Conservation (phyloP, 2,329 filamentous ascomycete species). For the Fusarium anthophilum region DNA sequence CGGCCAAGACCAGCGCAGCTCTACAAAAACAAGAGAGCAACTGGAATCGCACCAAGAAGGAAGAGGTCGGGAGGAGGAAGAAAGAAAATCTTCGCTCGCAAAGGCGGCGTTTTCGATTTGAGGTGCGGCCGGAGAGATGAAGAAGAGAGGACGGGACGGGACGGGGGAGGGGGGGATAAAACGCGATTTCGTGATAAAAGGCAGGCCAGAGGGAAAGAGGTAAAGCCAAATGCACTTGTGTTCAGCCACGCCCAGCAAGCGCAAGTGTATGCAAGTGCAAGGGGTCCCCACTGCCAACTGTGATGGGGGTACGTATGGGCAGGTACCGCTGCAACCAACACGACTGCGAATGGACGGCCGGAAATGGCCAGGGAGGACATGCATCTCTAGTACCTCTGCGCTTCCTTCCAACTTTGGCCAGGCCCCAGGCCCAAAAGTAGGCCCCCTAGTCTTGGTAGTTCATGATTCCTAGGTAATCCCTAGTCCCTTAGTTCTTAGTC, state of each 20-base stretch:
- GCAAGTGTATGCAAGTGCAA: conserved; percentile 36
- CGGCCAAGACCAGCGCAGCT: conserved; percentile 68
- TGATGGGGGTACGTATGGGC: conserved; percentile 27
- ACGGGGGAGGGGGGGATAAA: conserved; percentile 36
- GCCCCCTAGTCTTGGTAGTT: conserved; percentile 11
- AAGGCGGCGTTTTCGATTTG: conserved; percentile 37
- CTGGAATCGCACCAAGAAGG: conserved; percentile 65
- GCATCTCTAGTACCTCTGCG: conserved; percentile 27
- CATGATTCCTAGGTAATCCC: conserved; percentile 12
- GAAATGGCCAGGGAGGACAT: conserved; percentile 37
- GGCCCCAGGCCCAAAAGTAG: conserved; percentile 12
- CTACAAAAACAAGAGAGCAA: conserved; percentile 55
- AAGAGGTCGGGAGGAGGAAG: conserved; percentile 40
- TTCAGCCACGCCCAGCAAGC: conserved; percentile 39
- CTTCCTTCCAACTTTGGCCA: conserved; percentile 30
- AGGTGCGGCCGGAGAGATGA: conserved; percentile 37
- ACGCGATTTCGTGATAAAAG: conserved; percentile 44
- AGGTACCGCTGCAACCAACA: conserved; percentile 33
- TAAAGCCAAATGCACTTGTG: conserved; percentile 40
- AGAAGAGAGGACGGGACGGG: conserved; percentile 40
- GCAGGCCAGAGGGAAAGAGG: conserved; percentile 27
- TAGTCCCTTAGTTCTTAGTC: conserved; percentile 12
- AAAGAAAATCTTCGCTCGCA: conserved; percentile 43
- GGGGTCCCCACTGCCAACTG: conserved; percentile 31
- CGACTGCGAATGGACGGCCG: conserved; percentile 12